Evolutionary conservation across 129 eudicot species (phyloP).

Genomic region (sunflower (Helianthus annuus)): HanXRQr2.0-SUNRISE NC_035442.2:172702145-172702644

Average conservation of each 20-base stretch:
- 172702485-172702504: constrained; percentile 77
- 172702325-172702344: constrained; percentile 54
- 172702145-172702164: constrained; percentile 51
- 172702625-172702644: constrained; percentile 44
- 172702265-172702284: constrained; percentile 77
- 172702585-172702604: constrained; percentile 71
- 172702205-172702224: constrained; percentile 54
- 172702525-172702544: constrained; percentile 80
- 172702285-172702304: constrained; percentile 59
- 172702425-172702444: constrained; percentile 58
- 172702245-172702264: constrained; percentile 47
- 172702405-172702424: constrained; percentile 25
- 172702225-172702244: constrained; percentile 58
- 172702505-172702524: constrained; percentile 70
- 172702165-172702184: constrained; percentile 54
- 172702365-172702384: constrained; percentile 74
- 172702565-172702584: constrained; percentile 49
- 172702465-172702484: constrained; percentile 51
- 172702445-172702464: constrained; percentile 57
- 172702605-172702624: constrained; percentile 41
- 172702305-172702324: constrained; percentile 43
- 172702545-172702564: constrained; percentile 65
- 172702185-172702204: constrained; percentile 32
- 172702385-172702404: constrained; percentile 5
- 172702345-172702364: constrained; percentile 57